Evolutionary conservation across 768 basidiomycete genomes (phyloP), one percentile per base, ranked within the genome.

Genomic region (Albatrellus ellisii): DNA sequence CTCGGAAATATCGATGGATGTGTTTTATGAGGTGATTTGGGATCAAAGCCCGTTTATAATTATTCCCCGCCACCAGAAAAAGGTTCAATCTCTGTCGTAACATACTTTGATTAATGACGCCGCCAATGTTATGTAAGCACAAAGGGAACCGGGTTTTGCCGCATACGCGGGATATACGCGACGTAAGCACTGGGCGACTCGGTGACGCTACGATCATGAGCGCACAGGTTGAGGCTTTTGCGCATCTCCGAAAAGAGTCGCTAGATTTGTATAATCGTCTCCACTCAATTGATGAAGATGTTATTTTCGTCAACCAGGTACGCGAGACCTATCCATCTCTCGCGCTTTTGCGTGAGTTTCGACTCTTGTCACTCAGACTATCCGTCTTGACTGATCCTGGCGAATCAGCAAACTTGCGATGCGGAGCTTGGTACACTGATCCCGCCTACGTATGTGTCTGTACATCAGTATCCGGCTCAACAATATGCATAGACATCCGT

Each of bases 381-480:
- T 26, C 21, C n/a, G n/a, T n/a, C n/a, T n/a, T n/a, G n/a, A 36
- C 26, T 41, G n/a, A 37, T 28, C 40, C 20, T 24, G 6, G 31
- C 31, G 10, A 17, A 41, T 6, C 54, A 85, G 89, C 94, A 3
- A 98, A 98, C 57, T 70, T 91, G 54, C 75, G 94, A 18, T 95
- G 91, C 53, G 94, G 94, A 3, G 81, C 81, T 6, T 98, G 92
- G 92, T 97, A 95, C 57, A 75, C 80, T 5, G 70, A 89, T 51
- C 85, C 89, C 15, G 45, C 52, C 6, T 69, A 78, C 43, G 78
- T 77, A 54, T 53, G 69, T 52, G 26, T 39, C 11, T 26, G n/a
- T 24, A 21, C 21, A 7, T n/a, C 10, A 22, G 25, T 40, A 39
- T 24, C n/a, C n/a, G n/a, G n/a, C 42, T 44, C 41, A 34, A 35